These are phyloP conservation scores for Hura crepitans DNA, from an alignment of 441 rosid species.

Conservation along the genomic window DNA sequence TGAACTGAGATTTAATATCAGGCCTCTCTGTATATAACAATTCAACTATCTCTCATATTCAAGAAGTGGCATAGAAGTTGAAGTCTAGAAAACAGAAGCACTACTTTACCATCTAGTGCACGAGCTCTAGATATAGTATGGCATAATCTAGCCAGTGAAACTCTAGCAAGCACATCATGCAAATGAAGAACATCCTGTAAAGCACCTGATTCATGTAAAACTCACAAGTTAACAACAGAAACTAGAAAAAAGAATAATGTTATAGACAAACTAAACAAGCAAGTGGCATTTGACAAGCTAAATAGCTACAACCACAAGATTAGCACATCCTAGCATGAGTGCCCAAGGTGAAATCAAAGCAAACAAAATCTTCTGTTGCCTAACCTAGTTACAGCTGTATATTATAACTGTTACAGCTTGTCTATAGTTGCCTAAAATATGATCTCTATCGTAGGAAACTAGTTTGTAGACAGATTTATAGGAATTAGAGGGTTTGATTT, in stretches of 20 bases:
- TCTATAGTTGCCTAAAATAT: no score
- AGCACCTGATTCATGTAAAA: conserved; percentile 64
- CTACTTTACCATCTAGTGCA: conserved; percentile 74
- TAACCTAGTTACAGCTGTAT: no score
- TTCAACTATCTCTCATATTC: conserved; percentile 24
- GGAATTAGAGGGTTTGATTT: no score
- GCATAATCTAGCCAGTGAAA: conserved; percentile 89
- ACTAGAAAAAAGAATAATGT: conserved; percentile 2
- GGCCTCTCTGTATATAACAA: conserved; percentile 66
- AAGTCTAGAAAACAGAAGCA: conserved; percentile 20
- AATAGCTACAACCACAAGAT: neutral
- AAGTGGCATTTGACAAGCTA: conserved; percentile 7
- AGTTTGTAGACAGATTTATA: no score
- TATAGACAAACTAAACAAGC: conserved; percentile 12
- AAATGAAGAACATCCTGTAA: conserved; percentile 98
- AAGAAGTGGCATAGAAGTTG: conserved; percentile 5
- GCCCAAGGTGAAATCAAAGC: neutral
- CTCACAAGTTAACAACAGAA: conserved; percentile 24
- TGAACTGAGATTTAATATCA: conserved; percentile 90
- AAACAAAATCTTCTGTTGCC: neutral
- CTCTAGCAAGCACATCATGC: conserved; percentile 99
- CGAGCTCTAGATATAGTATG: conserved; percentile 89
- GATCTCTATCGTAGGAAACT: no score
- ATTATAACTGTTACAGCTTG: no score
- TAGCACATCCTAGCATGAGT: neutral